These are phyloP conservation scores for Phialocephala sp. DNA, from an alignment of 2,329 filamentous ascomycete species.

Conservation along the genomic window DNA sequence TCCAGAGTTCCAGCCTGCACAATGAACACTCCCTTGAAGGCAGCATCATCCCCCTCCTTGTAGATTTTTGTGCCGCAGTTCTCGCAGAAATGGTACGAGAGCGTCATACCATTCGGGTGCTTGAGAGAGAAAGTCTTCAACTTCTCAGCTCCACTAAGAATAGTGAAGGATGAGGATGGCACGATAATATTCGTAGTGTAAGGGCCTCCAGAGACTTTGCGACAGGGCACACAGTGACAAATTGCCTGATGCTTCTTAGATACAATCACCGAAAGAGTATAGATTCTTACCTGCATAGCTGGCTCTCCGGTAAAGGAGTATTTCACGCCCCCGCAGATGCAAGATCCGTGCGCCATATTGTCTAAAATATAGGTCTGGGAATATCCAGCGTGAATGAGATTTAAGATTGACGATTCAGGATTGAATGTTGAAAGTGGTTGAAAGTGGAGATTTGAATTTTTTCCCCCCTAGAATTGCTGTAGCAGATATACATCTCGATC, in stretches of 20 bases:
- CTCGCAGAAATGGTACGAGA: constrained; percentile 22
- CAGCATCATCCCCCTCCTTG: constrained; percentile 20
- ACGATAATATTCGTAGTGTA: constrained; percentile 25
- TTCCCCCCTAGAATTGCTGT: background rate
- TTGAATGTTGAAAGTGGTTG: background rate
- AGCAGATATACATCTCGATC: background rate
- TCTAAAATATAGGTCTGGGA: background rate
- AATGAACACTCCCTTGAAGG: constrained; percentile 17
- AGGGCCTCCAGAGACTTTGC: constrained; percentile 24
- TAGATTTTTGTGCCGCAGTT: constrained; percentile 26
- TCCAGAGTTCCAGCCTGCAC: constrained; percentile 27
- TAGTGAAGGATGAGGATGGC: constrained; percentile 13
- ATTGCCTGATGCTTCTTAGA: constrained; percentile 16
- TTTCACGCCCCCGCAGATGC: constrained; percentile 22
- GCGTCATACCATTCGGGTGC: constrained; percentile 24
- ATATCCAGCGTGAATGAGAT: background rate
- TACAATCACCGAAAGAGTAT: background rate
- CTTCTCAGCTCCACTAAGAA: constrained; percentile 9
- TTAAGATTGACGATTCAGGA: background rate
- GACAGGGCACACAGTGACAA: constrained; percentile 30
- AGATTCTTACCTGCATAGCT: constrained; percentile 13
- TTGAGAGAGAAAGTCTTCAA: constrained; percentile 15
- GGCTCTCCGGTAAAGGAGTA: constrained; percentile 25
- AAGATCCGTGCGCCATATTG: constrained; percentile 24
- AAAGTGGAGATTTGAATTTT: too few species aligned